Evolutionary conservation across 1,284 basidiomycete genomes (phyloP).

Genomic region (Bondarzewia mesenterica): DNA sequence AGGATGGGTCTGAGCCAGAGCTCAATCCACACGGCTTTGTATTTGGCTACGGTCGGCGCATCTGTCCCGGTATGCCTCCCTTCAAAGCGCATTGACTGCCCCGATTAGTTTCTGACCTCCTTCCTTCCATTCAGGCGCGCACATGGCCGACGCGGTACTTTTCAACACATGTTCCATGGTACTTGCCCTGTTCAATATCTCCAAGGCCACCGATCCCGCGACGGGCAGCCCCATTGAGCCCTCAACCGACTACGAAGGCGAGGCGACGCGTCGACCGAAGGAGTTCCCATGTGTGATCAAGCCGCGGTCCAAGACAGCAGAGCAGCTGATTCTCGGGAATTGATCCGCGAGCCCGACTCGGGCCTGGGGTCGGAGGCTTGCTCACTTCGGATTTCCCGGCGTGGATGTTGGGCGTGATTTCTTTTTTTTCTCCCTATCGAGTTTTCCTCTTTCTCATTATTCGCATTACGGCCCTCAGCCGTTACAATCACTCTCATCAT

Average conservation of each 20-base stretch:
- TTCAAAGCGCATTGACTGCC: not conserved
- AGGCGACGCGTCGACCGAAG: not conserved
- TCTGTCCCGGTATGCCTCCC: not conserved
- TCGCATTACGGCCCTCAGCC: no score
- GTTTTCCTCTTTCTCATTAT: not conserved
- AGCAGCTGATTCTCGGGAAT: not conserved
- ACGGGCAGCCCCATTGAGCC: conserved; percentile 34
- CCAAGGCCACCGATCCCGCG: conserved; percentile 30
- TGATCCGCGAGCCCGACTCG: no score
- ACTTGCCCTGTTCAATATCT: conserved; percentile 33
- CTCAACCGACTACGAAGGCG: conserved; percentile 23
- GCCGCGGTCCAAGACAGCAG: not conserved
- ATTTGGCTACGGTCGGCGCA: conserved; percentile 5
- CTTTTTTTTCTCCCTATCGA: not conserved
- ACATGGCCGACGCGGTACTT: conserved; percentile 34
- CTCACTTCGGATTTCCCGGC: not conserved
- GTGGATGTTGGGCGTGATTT: no score
- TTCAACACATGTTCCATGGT: conserved; percentile 40
- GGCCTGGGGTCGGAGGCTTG: no score
- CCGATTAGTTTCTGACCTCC: not conserved
- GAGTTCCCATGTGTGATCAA: not conserved
- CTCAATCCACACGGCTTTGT: not conserved
- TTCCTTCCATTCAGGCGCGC: conserved; percentile 38
- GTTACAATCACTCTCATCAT: no score
- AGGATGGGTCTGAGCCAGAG: conserved; percentile 8